Conservation (phyloP, 495 filamentous ascomycete genomes). For the Aspergillus nidulans region DNA sequence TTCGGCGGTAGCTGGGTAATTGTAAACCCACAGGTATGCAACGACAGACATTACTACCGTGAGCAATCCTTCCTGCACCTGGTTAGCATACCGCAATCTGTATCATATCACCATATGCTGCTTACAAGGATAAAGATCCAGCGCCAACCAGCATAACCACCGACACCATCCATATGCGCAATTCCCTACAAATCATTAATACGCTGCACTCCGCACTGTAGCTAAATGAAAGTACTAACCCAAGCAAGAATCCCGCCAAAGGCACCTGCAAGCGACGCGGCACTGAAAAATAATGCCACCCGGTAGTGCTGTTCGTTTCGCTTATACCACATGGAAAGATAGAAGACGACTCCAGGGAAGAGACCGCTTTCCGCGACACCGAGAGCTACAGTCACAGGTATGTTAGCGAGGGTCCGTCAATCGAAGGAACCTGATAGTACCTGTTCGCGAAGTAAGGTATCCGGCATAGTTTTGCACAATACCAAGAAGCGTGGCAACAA, state of each 20-base stretch:
- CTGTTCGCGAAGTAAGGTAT: constrained; percentile 53
- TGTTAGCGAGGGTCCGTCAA: background rate
- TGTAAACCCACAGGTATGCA: constrained; percentile 68
- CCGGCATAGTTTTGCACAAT: constrained; percentile 62
- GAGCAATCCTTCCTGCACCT: constrained; percentile 57
- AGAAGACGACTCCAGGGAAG: constrained; percentile 74
- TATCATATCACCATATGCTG: background rate
- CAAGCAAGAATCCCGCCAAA: constrained; percentile 76
- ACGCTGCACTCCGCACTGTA: background rate
- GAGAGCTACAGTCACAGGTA: constrained; percentile 23
- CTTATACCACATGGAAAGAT: constrained; percentile 84
- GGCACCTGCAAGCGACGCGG: constrained; percentile 69
- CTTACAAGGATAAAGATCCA: constrained; percentile 79
- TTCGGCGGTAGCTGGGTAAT: constrained; percentile 65
- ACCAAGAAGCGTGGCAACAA: constrained; percentile 68
- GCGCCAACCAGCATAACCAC: constrained; percentile 66
- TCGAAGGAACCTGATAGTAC: constrained; percentile 20
- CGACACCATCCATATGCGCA: constrained; percentile 58
- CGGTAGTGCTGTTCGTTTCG: constrained; percentile 67
- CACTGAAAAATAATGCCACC: constrained; percentile 70
- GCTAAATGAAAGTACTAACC: constrained; percentile 20
- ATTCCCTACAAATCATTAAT: constrained; percentile 32
- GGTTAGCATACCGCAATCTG: background rate
- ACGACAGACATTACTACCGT: constrained; percentile 58
- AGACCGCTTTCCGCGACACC: constrained; percentile 50